phyloP scores from a whole-genome alignment of 2,329 filamentous ascomycete genomes.

The Clarireedia monteithiana region DNA sequence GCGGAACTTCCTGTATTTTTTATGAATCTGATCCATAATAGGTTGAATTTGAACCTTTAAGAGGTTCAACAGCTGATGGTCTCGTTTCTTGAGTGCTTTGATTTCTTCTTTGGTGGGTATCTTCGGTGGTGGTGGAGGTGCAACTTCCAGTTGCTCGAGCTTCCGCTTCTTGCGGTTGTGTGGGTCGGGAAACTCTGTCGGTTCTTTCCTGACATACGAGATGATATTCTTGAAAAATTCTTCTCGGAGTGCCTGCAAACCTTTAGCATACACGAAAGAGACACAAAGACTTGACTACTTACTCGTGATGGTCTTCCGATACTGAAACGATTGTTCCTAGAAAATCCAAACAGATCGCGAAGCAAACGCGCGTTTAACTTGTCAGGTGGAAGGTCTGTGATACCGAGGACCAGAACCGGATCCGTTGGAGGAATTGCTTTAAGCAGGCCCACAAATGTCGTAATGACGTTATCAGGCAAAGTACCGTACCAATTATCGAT shows the following conservation, averaged over 20 bases:
- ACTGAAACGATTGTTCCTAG: constrained; percentile 66
- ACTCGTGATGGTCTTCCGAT: constrained; percentile 60
- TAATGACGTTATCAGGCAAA: constrained; percentile 56
- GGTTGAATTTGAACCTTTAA: constrained; percentile 86
- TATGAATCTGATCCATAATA: constrained; percentile 95
- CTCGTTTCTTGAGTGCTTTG: constrained; percentile 71
- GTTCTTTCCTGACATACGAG: constrained; percentile 69
- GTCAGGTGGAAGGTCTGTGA: constrained; percentile 62
- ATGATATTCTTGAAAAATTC: constrained; percentile 75
- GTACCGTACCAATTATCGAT: constrained; percentile 76
- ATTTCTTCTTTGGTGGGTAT: constrained; percentile 69
- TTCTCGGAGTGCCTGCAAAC: constrained; percentile 48
- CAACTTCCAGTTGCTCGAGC: constrained; percentile 67
- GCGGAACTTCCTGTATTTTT: constrained; percentile 82
- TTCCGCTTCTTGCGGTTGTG: constrained; percentile 79
- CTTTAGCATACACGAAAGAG: constrained; percentile 23
- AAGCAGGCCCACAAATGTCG: constrained; percentile 77
- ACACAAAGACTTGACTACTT: constrained; percentile 24
- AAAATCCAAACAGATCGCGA: constrained; percentile 77
- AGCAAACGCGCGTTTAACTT: constrained; percentile 58
- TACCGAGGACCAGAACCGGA: constrained; percentile 79
- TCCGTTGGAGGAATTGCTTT: constrained; percentile 82
- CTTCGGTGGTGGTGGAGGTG: constrained; percentile 58
- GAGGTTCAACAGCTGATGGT: constrained; percentile 75
- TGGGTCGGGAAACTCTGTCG: constrained; percentile 80